Base-by-base conservation (phyloP, 768 basidiomycete species). In the Tulasnella sp. region DNA sequence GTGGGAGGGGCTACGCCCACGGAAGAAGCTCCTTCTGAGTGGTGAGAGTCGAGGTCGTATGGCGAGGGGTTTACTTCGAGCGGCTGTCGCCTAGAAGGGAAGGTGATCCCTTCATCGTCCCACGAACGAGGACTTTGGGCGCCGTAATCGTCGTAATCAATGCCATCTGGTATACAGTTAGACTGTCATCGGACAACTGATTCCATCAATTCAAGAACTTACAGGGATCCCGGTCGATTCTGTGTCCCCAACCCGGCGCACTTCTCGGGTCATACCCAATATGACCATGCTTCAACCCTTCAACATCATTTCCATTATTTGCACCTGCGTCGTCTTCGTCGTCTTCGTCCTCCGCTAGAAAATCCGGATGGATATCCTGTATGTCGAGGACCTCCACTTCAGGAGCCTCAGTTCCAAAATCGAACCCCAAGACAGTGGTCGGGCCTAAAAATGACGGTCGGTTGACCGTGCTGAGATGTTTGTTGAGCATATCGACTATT, bases 371-470 rank as follows among this genome's bases (percentile, higher is more conserved):
- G 76, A 99, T 94, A 85, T 98, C 95, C 68, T 94, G 88, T 72
- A 99, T 84, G 84, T 97, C 97, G 74, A 93, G 90, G 73, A 99
- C 87, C 82, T 97, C 94, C 31, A 96, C 88, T 77, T 96, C 91
- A 4, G 97, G 97, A 2, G 90, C 82, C 25, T 85, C 85, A 0
- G 91, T 89, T 39, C 97, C 97, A 83, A 99, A 96, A 76, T 94
- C 93, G 74, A 99, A 87, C 3, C 91, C 90, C 1, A 90, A 91
- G 75, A 99, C 90, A 77, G 91, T 88, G 77, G 99, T 89, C 17
- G 96, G 95, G 1, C 97, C 97, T 45, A 99, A 93, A 83, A 96
- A 99, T 12, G 94, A 94, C 0, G 97, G 97, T n/a, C 93, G 85
- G 39, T 88, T 83, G 2, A 91, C 89, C 70, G 84, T 87, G 7